Evolutionary conservation across 306 rosid genomes (phyloP), one percentile per base, ranked within the genome.

Genomic region (Citrullus mucosospermus): DNA sequence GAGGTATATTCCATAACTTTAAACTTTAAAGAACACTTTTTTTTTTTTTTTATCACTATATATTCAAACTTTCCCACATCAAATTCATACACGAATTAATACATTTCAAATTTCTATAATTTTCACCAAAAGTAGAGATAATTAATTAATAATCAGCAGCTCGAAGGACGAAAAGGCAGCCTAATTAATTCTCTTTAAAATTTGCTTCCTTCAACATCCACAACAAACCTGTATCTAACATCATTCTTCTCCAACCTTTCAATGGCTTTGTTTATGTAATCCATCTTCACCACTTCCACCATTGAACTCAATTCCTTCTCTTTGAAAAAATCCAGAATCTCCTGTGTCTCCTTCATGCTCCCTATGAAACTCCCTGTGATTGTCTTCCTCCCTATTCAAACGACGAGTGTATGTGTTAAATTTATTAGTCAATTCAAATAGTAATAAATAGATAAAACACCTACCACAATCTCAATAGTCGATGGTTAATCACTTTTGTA

Each of bases 191-290:
- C 9, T 43, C 10, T 44, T 44, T 44, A 44, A 9, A 44, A 44
- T 39, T 89, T 92, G 85, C 96, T 90, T 46, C 92, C 96, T 32
- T 84, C 93, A 38, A 95, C 96, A 76, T 92, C 98, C 46, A 95
- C 93, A 2, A 95, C 97, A 51, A 95, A 95, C 87, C 97, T 85
- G 73, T 95, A 95, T 51, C 97, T 87, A 56, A 95, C 97, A 71
- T 95, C 96, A 28, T 95, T 95, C 83, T 91, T 92, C 89, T 92
- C 97, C 93, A 92, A 83, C 77, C 97, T 85, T 13, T 91, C 97
- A 4, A 95, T 17, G 2, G 97, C 97, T 66, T 80, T 76, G 90
- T 92, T 95, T 28, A 95, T 81, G 82, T 95, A 94, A 79, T 94
- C 96, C 77, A 95, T 84, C 55, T 87, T 90, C 12, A 95, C 83